These are phyloP conservation scores for Saccharomyces hybrid DNA, from an alignment of 1,139 yeast species.

Conservation along the genomic window DNA sequence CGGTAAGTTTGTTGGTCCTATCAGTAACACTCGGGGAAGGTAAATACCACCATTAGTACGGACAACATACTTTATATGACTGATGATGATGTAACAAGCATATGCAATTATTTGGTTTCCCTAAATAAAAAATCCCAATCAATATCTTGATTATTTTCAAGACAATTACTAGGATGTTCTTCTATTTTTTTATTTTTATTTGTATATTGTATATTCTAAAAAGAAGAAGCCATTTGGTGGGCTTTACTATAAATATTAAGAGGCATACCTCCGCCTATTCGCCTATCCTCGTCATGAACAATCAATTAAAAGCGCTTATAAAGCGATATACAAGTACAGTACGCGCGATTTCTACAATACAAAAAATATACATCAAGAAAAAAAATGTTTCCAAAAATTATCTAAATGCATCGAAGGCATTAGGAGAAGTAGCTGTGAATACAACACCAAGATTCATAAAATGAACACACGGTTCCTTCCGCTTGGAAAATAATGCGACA, in stretches of 20 bases:
- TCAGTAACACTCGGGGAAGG: slow-evolving; percentile 11
- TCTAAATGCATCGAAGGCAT: background rate
- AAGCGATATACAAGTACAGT: background rate
- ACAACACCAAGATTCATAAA: background rate
- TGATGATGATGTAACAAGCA: background rate
- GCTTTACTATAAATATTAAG: background rate
- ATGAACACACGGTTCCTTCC: background rate
- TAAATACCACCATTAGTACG: slow-evolving; percentile 1
- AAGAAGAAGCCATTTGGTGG: background rate
- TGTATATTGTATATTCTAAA: background rate
- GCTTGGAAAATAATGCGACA: background rate
- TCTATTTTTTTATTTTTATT: background rate
- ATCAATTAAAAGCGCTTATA: background rate
- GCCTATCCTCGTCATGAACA: background rate
- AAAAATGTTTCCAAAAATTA: background rate
- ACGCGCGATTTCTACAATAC: background rate
- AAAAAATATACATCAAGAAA: background rate
- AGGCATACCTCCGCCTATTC: background rate
- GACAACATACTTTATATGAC: background rate
- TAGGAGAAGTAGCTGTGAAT: background rate
- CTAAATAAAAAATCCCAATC: background rate
- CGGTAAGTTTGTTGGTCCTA: slow-evolving; percentile 21
- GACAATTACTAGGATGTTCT: background rate
- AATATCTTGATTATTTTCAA: background rate
- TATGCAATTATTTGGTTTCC: background rate